phyloP scores from a whole-genome alignment of 306 rosid genomes.

The Alnus glutinosa region DNA sequence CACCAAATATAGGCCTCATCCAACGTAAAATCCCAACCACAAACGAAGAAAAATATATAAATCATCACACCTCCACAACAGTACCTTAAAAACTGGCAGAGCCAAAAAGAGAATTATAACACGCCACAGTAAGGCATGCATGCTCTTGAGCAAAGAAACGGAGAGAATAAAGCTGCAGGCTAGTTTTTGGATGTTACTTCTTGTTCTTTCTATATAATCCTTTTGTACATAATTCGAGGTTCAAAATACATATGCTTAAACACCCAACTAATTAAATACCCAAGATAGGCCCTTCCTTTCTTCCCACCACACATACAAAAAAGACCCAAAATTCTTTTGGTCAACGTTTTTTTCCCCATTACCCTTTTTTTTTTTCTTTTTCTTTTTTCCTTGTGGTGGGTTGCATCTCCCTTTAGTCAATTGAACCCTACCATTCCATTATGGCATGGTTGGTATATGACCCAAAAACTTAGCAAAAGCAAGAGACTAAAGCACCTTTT shows the following conservation, averaged over 20 bases:
- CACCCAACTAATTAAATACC: neutral
- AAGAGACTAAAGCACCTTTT: constrained; percentile 20
- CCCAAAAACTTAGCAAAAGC: constrained; percentile 36
- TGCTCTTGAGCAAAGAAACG: constrained; percentile 20
- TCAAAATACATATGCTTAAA: constrained; percentile 19
- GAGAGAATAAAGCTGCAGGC: constrained; percentile 33
- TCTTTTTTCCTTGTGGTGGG: neutral
- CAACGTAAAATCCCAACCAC: neutral
- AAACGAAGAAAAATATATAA: constrained; percentile 14
- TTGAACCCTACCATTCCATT: constrained; percentile 33
- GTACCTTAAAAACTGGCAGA: constrained; percentile 36
- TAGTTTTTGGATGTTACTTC: constrained; percentile 35
- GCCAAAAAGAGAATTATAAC: constrained; percentile 15
- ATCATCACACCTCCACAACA: constrained; percentile 29
- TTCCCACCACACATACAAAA: constrained; percentile 5
- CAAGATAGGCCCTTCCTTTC: constrained; percentile 4
- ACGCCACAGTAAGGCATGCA: constrained; percentile 28
- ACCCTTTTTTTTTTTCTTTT: neutral
- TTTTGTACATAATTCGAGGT: constrained; percentile 32
- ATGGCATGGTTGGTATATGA: constrained; percentile 37
- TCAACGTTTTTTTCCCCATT: neutral
- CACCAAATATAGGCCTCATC: neutral
- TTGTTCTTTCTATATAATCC: constrained; percentile 26
- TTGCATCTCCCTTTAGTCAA: constrained; percentile 21
- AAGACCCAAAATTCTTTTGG: neutral